phyloP scores from a whole-genome alignment of 2,329 filamentous ascomycete genomes.

The Hirsutella minnesotensis region DNA sequence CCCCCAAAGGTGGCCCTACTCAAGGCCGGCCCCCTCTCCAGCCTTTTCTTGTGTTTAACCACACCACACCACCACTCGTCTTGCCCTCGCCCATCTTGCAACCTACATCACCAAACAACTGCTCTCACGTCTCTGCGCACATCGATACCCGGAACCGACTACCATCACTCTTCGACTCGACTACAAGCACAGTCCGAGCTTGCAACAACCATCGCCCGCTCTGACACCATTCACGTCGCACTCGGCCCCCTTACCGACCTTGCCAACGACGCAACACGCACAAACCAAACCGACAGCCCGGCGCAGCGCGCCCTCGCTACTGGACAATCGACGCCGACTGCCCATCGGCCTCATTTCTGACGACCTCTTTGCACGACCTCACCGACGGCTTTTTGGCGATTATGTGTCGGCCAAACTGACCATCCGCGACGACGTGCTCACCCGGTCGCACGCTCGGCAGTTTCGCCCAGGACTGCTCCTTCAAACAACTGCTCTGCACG shows the following conservation, averaged over 20 bases:
- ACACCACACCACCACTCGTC: background rate
- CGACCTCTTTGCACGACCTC: background rate
- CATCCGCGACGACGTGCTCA: slow-evolving; percentile 2
- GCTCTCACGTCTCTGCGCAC: background rate
- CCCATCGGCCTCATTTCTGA: background rate
- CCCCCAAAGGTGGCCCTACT: slow-evolving; percentile 1
- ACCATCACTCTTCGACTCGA: background rate
- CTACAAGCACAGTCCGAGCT: background rate
- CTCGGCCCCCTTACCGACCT: background rate
- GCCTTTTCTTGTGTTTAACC: slow-evolving; percentile 15
- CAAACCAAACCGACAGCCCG: background rate
- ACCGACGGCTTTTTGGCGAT: slow-evolving; percentile 5
- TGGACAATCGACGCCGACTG: background rate
- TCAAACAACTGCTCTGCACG: background rate
- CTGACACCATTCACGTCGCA: slow-evolving; percentile 2
- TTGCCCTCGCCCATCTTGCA: background rate
- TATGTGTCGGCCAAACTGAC: slow-evolving; percentile 11
- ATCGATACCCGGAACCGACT: background rate
- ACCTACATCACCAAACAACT: background rate
- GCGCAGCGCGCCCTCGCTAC: background rate
- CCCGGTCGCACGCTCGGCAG: background rate
- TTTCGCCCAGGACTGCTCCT: background rate
- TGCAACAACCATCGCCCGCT: background rate
- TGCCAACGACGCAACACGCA: background rate
- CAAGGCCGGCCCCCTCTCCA: slow-evolving; percentile 10